phyloP scores from a whole-genome alignment of 352 stramenopile genomes.

The Phytophthora cactorum region DNA sequence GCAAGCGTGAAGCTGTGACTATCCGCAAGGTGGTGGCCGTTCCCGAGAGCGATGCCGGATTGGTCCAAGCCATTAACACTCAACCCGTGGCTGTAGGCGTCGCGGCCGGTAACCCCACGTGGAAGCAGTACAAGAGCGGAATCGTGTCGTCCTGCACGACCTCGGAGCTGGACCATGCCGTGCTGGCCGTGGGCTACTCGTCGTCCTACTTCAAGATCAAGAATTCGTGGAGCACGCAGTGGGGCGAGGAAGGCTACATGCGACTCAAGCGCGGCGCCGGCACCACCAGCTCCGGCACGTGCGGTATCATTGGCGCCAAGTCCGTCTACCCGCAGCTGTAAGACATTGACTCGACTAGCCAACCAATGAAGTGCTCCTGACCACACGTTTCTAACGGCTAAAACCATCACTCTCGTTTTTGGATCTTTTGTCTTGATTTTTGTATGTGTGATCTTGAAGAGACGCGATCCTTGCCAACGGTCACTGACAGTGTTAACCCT shows the following conservation, averaged over 20 bases:
- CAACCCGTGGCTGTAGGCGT: conserved; percentile 96
- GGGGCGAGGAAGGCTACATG: conserved; percentile 96
- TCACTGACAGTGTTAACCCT: no score
- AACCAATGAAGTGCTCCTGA: conserved; percentile 24
- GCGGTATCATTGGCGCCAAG: conserved; percentile 62
- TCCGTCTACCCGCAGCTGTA: conserved; percentile 68
- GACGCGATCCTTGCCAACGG: conserved; percentile 15
- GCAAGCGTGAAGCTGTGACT: conserved; percentile 34
- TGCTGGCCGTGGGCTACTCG: conserved; percentile 95
- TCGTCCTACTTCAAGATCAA: conserved; percentile 95
- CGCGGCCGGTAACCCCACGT: conserved; percentile 93
- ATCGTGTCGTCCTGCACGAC: conserved; percentile 87
- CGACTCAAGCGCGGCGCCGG: conserved; percentile 84
- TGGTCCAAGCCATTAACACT: conserved; percentile 88
- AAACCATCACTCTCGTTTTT: conserved; percentile 24
- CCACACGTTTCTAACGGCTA: conserved; percentile 30
- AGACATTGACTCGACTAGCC: not conserved
- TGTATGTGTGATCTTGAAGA: conserved; percentile 30
- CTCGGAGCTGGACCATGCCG: conserved; percentile 96
- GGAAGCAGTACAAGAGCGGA: conserved; percentile 97
- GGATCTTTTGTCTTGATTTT: conserved; percentile 27
- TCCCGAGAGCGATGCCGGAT: conserved; percentile 76
- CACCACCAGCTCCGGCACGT: conserved; percentile 45
- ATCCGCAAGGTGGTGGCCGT: conserved; percentile 60
- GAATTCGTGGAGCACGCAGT: conserved; percentile 97